phyloP scores from a whole-genome alignment of 495 filamentous ascomycete genomes.

The Trichoderma orchidacearum region DNA sequence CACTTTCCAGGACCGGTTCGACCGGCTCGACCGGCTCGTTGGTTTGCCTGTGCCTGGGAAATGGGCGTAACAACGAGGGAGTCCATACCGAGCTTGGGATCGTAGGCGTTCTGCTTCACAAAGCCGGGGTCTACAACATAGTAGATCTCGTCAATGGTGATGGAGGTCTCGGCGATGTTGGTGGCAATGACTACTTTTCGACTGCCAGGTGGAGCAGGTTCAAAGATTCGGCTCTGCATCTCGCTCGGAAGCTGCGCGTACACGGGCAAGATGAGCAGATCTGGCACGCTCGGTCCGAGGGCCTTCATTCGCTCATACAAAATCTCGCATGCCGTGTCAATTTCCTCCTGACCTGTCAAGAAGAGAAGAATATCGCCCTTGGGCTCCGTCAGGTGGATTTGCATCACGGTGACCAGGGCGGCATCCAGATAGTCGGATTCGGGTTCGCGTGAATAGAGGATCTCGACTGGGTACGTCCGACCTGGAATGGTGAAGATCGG shows the following conservation, averaged over 20 bases:
- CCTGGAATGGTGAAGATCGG: slow-evolving; percentile 96
- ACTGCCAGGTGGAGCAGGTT: slow-evolving; percentile 75
- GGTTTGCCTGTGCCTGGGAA: slow-evolving; percentile 92
- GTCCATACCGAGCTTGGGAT: slow-evolving; percentile 97
- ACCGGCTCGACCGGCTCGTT: slow-evolving; percentile 84
- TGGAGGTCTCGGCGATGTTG: slow-evolving; percentile 95
- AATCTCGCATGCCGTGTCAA: slow-evolving; percentile 88
- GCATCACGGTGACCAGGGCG: slow-evolving; percentile 93
- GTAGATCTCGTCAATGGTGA: slow-evolving; percentile 95
- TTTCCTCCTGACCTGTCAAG: slow-evolving; percentile 95
- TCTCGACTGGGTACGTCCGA: slow-evolving; percentile 86
- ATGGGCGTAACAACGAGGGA: slow-evolving; percentile 89
- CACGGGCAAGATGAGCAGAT: slow-evolving; percentile 85
- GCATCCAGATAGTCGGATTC: slow-evolving; percentile 94
- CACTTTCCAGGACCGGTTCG: slow-evolving; percentile 94
- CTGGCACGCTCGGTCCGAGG: slow-evolving; percentile 77
- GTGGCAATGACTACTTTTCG: slow-evolving; percentile 97
- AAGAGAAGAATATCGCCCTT: slow-evolving; percentile 90
- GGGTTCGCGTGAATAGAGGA: slow-evolving; percentile 87
- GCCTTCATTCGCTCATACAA: slow-evolving; percentile 94
- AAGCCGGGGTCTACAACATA: slow-evolving; percentile 97
- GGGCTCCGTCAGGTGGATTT: slow-evolving; percentile 88
- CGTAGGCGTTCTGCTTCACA: slow-evolving; percentile 94
- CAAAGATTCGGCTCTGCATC: slow-evolving; percentile 90
- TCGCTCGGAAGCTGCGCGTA: slow-evolving; percentile 88